Evolutionary conservation across 1,284 basidiomycete genomes (phyloP).

Genomic region (Puccinia novopanici): DNA sequence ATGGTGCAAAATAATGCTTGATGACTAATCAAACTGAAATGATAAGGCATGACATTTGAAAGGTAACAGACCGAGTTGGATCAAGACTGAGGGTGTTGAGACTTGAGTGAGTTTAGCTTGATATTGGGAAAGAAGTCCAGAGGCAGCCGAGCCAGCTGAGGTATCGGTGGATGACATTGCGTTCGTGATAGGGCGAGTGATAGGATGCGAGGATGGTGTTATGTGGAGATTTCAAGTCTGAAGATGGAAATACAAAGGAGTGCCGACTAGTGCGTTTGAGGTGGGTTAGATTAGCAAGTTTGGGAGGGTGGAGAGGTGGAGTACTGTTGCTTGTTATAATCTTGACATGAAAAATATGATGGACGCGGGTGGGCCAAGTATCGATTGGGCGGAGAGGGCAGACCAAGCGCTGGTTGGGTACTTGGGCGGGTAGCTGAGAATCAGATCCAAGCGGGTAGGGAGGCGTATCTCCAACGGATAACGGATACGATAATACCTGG

Average conservation of each 20-base stretch:
- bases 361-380: not conserved
- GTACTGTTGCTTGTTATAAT: not conserved
- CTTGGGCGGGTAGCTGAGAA: not conserved
- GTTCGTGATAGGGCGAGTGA: not conserved
- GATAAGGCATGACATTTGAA: not conserved
- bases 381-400: not conserved
- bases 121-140: conserved; percentile 44
- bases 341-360: not conserved
- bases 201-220: not conserved
- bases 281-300: no score
- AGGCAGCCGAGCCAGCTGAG: conserved; percentile 38
- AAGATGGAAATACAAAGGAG: not conserved
- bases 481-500: not conserved
- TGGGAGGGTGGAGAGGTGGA: no score
- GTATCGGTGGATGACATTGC: conserved; percentile 44
- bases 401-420: not conserved
- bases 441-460: not conserved
- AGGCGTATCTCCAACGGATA: not conserved
- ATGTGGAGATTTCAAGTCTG: not conserved
- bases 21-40: not conserved
- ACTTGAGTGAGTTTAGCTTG: conserved; percentile 43
- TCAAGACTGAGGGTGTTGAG: conserved; percentile 35
- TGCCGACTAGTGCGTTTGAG: not conserved
- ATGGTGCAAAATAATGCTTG: not conserved
- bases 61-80: conserved; percentile 38